Evolutionary conservation across 2,329 filamentous ascomycete genomes (phyloP), one percentile per base, ranked within the genome.

Genomic region (Fusarium sp.): DNA sequence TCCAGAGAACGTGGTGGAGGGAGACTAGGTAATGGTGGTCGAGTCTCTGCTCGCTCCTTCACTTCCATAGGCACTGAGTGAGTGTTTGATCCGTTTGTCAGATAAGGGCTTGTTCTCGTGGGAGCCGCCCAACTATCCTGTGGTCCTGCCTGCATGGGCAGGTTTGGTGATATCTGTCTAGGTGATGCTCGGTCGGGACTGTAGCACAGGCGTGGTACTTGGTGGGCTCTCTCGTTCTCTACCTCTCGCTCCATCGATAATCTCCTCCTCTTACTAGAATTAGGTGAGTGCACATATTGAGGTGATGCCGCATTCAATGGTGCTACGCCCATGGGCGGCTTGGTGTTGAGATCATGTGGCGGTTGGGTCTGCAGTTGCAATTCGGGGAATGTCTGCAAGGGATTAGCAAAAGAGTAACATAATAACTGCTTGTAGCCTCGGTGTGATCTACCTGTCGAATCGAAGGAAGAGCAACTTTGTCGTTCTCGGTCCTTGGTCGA

Each of bases 201-300:
- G 46, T 77, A 77, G 70, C 84, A 86, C 31, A 84, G 76, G 37
- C 85, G 80, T 28, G 85, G 85, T 16, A 86, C 77, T 41, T 82
- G 83, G 66, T 80, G 83, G 6, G 76, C 77, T 44, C 81, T 78
- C 55, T 83, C 79, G 9, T 38, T 63, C 28, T 83, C 81, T 31
- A 73, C 74, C 26, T 82, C 81, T 21, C 80, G 77, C 6, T 84
- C 83, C 52, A 79, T 74, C 3, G 82, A 84, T 10, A 82, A 68
- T 20, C 84, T 80, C 68, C 82, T 82, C 63, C 84, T 81, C 77
- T 87, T 87, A 72, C 77, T 80, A n/a, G 77, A 75, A 63, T 73
- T 81, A 26, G 85, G 81, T 29, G 85, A 86, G 75, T 86, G 80
- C 15, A 83, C 74, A 68, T 87, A 87, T 57, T 85, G 82, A 12